A percentile compares a stretch with the other conserved stretches of the same genome.
Evolutionary conservation across 345 rosid species (phyloP).

Genomic region (Corchorus olitorius): DNA sequence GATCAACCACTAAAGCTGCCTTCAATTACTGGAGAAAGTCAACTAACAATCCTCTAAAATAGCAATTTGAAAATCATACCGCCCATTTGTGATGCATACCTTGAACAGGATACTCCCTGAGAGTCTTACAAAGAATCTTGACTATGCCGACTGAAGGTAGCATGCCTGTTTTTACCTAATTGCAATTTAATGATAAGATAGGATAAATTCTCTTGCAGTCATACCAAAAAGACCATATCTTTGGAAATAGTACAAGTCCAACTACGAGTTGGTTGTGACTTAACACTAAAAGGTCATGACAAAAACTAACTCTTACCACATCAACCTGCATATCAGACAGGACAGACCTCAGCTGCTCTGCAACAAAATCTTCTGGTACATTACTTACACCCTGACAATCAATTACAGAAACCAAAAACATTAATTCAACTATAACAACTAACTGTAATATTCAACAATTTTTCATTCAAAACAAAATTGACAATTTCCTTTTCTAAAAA

Average conservation of each 20-base stretch:
- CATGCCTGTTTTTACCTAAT: slow-evolving; percentile 96
- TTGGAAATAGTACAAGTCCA: background rate
- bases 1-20: slow-evolving; percentile 97
- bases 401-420: background rate
- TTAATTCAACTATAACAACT: background rate
- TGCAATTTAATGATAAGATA: slow-evolving; percentile 18
- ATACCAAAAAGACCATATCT: background rate
- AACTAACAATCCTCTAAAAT: slow-evolving; percentile 30
- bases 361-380: slow-evolving; percentile 63
- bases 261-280: background rate
- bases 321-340: slow-evolving; percentile 92
- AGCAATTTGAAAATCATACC: slow-evolving; percentile 6
- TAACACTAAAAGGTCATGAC: slow-evolving; percentile 13
- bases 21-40: slow-evolving; percentile 40
- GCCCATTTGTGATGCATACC: slow-evolving; percentile 43
- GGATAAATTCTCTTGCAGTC: slow-evolving; percentile 3
- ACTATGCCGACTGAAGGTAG: slow-evolving; percentile 76
- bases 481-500: background rate
- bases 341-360: slow-evolving; percentile 78
- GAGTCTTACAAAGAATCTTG: slow-evolving; percentile 54
- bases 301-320: slow-evolving; percentile 56
- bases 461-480: background rate
- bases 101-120: slow-evolving; percentile 59
- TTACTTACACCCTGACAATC: slow-evolving; percentile 46
- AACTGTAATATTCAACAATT: background rate